Base-by-base conservation (phyloP, 805 yeast genomes). In the Maudiozyma serrabonitensis region DNA sequence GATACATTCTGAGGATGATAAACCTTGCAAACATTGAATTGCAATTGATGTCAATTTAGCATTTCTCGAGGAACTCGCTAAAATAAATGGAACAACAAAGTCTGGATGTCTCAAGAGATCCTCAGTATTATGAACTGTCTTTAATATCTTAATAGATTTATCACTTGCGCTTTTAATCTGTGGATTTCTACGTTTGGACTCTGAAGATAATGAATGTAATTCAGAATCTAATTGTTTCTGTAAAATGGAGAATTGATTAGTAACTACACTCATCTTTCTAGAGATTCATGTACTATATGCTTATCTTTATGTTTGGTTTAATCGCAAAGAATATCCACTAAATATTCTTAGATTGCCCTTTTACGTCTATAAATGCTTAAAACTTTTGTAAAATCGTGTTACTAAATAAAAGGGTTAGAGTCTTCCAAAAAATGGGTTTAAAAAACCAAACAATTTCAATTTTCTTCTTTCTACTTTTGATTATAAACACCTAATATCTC, bases 61-160 rank as follows among this genome's bases (percentile, higher is more conserved):
- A 64, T 84, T 87, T 46, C 85, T 77, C 0, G 91, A 75, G 11
- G 81, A 76, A 56, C 95, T 84, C 0, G 95, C 81, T 45, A 82
- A 63, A 12, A 86, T 62, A 51, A 87, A 82, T 0, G 97, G 96
- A 3, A 73, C 68, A 4, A 81, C 74, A 56, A 84, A 81, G 41
- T 76, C 79, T 0, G 79, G 70, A 51, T 75, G 72, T 26, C 71
- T 64, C 1, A 76, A 55, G 21, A 81, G 63, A 8, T 60, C 66
- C 15, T 58, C 59, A 32, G 56, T 48, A n/a, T 58, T 56, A 40
- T 56, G 62, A 46, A 54, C 69, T 2, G 68, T 55, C 52, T 73
- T 74, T 39, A 80, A 58, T 0, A 73, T 64, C 32, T 70, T 75
- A 37, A 79, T 52, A 1, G 85, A 78, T 49, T 72, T 69, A 45